Percentiles rank a stretch among this genome's conserved stretches.
Conservation (phyloP, 2,329 filamentous ascomycete genomes). For the Penicillium digitatum region DNA sequence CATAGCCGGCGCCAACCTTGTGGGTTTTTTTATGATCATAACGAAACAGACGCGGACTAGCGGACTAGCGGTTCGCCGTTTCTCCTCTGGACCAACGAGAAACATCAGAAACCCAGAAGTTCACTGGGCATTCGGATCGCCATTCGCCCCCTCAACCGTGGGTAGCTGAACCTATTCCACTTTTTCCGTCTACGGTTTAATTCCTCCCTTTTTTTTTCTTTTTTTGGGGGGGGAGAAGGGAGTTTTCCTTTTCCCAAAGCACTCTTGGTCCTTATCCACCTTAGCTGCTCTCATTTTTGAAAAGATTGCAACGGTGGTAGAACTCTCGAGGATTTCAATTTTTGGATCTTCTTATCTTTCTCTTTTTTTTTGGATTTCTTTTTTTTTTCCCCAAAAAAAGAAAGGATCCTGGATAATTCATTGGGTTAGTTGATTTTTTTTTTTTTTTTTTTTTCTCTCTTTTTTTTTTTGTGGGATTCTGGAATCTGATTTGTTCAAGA, state of each 20-base stretch:
- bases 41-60: not conserved
- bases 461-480: constrained; percentile 8
- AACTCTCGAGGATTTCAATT: not conserved
- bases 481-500: constrained; percentile 9
- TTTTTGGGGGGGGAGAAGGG: too few relatives aligned
- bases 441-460: not conserved
- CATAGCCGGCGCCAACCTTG: constrained; percentile 32
- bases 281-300: constrained; percentile 3
- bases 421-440: constrained; percentile 2
- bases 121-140: constrained; percentile 36
- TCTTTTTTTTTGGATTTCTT: not conserved
- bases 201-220: not conserved
- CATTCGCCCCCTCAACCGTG: constrained; percentile 30
- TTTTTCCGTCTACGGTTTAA: constrained; percentile 1
- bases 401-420: not conserved
- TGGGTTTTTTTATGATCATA: not conserved
- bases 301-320: constrained; percentile 4
- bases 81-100: not conserved
- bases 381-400: constrained; percentile 5
- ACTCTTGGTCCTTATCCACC: constrained; percentile 3
- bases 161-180: constrained; percentile 20
- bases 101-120: not conserved
- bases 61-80: not conserved
- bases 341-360: constrained; percentile 9
- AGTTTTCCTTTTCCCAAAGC: not conserved